phyloP scores from a whole-genome alignment of 352 stramenopile species.

The Hyaloperonospora arabidopsidis region DNA sequence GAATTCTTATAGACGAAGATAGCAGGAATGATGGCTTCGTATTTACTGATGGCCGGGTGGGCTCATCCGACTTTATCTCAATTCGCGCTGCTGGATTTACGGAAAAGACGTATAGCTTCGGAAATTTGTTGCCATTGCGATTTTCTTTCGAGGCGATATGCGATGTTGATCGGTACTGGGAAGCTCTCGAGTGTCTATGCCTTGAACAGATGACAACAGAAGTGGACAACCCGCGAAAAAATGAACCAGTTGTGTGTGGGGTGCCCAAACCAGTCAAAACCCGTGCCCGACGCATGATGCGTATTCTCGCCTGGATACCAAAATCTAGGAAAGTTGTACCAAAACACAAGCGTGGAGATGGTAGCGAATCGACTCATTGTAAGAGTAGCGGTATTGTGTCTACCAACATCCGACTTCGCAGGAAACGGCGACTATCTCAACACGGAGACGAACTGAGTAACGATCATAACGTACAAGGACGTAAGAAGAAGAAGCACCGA shows the following conservation, averaged over 20 bases:
- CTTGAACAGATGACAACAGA: conserved; percentile 79
- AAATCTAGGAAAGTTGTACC: conserved; percentile 44
- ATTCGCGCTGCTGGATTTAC: conserved; percentile 56
- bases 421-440: conserved; percentile 21
- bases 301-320: conserved; percentile 64
- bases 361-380: conserved; percentile 4
- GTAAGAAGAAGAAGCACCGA: conserved; percentile 14
- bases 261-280: conserved; percentile 58
- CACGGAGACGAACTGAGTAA: conserved; percentile 6
- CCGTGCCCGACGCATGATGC: conserved; percentile 53
- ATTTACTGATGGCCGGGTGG: conserved; percentile 3
- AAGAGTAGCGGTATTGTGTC: conserved; percentile 64
- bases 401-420: conserved; percentile 32
- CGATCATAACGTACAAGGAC: conserved; percentile 10
- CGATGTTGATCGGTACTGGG: conserved; percentile 69
- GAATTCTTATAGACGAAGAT: conserved; percentile 48
- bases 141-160: conserved; percentile 34
- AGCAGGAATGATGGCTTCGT: conserved; percentile 6
- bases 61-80: conserved; percentile 21
- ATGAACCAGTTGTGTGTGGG: conserved; percentile 47
- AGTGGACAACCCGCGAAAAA: conserved; percentile 41
- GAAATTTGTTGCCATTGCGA: conserved; percentile 41
- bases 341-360: conserved; percentile 22
- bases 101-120: conserved; percentile 68
- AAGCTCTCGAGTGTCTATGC: conserved; percentile 70